A percentile compares a stretch with the other conserved stretches of the same genome.
phyloP scores from a whole-genome alignment of 2,329 filamentous ascomycete genomes.

The Talaromyces sp. region DNA sequence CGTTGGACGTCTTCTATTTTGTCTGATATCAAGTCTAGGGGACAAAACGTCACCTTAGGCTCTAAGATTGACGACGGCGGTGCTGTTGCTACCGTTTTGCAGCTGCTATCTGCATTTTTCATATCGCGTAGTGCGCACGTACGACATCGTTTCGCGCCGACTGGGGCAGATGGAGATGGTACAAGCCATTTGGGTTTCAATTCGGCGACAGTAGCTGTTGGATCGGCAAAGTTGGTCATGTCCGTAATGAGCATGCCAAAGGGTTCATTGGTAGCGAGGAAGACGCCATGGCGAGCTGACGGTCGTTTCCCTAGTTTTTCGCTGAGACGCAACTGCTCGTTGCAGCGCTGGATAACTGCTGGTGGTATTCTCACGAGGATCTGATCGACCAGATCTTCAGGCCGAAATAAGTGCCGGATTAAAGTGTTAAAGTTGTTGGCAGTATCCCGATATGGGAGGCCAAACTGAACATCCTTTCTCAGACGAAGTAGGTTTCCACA shows the following conservation, averaged over 20 bases:
- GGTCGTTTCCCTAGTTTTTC: constrained; percentile 43
- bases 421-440: constrained; percentile 32
- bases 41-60: constrained; percentile 51
- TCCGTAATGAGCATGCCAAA: constrained; percentile 69
- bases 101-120: constrained; percentile 32
- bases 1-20: constrained; percentile 41
- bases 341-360: constrained; percentile 46
- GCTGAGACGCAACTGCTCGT: constrained; percentile 49
- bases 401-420: constrained; percentile 54
- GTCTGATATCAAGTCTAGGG: constrained; percentile 57
- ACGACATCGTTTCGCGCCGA: constrained; percentile 60
- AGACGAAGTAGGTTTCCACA: constrained; percentile 55
- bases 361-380: constrained; percentile 48
- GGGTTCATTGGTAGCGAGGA: constrained; percentile 51
- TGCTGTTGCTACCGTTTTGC: not conserved
- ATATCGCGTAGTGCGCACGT: constrained; percentile 63
- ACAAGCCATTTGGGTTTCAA: constrained; percentile 83
- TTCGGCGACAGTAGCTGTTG: constrained; percentile 52
- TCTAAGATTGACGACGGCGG: not conserved
- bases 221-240: constrained; percentile 53
- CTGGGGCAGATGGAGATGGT: constrained; percentile 69
- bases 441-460: constrained; percentile 49
- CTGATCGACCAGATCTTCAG: constrained; percentile 54
- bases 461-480: constrained; percentile 53
- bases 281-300: constrained; percentile 47